Evolutionary conservation across 176 grass and related monocot species (phyloP).

Genomic region (Phyllostachys edulis): DNA sequence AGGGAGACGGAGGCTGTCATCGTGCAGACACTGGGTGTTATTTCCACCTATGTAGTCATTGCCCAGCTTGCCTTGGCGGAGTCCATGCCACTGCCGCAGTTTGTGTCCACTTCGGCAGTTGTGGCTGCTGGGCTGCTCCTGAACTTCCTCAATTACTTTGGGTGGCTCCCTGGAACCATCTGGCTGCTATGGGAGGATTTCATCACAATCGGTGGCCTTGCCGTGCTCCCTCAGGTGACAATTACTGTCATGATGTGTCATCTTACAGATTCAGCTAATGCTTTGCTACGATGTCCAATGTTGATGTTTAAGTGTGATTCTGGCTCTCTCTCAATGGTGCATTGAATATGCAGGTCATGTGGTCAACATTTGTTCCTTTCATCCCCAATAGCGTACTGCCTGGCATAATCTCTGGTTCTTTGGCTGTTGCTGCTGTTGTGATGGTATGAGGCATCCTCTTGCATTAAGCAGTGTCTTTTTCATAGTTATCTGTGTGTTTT

Average conservation of each 20-base stretch:
- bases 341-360: slow-evolving; percentile 75
- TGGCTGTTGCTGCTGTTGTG: slow-evolving; percentile 62
- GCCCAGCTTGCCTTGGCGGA: slow-evolving; percentile 79
- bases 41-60: slow-evolving; percentile 86
- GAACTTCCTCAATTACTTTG: slow-evolving; percentile 86
- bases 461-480: not conserved
- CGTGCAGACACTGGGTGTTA: slow-evolving; percentile 75
- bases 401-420: slow-evolving; percentile 57
- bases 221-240: slow-evolving; percentile 86
- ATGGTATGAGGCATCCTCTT: slow-evolving; percentile 52
- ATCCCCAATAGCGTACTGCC: slow-evolving; percentile 84
- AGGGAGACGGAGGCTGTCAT: slow-evolving; percentile 82
- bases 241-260: not conserved
- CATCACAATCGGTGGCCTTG: slow-evolving; percentile 75
- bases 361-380: slow-evolving; percentile 95
- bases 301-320: not conserved
- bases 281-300: not conserved
- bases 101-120: slow-evolving; percentile 49
- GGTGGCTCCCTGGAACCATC: slow-evolving; percentile 55
- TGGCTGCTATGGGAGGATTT: slow-evolving; percentile 92
- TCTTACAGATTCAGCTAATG: not conserved
- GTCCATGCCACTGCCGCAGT: slow-evolving; percentile 83
- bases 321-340: not conserved
- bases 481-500: not conserved
- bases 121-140: slow-evolving; percentile 68